phyloP scores from a whole-genome alignment of 768 basidiomycete species.

The Trametes maxima region DNA sequence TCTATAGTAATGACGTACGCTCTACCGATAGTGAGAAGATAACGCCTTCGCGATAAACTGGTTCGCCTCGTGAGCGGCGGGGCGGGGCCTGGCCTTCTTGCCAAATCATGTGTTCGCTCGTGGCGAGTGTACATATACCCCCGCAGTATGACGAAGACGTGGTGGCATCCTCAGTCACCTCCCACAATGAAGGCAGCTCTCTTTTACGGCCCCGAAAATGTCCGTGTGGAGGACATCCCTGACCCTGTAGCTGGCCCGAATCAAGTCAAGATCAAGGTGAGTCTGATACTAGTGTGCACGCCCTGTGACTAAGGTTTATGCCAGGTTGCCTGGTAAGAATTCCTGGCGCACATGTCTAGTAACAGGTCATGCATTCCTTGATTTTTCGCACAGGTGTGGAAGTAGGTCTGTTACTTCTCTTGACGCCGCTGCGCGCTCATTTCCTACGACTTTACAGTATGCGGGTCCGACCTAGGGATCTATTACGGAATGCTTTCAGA shows the following conservation, averaged over 20 bases:
- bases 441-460: slow-evolving; percentile 35
- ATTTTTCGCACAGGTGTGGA: background rate
- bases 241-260: slow-evolving; percentile 39
- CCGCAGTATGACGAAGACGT: too few relatives aligned
- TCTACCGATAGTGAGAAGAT: too few relatives aligned
- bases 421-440: background rate
- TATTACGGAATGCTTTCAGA: slow-evolving; percentile 31
- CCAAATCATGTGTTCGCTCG: too few relatives aligned
- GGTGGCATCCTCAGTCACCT: too few relatives aligned
- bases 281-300: background rate
- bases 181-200: slow-evolving; percentile 46
- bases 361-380: background rate
- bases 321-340: slow-evolving; percentile 17
- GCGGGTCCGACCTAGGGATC: slow-evolving; percentile 46
- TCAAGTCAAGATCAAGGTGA: slow-evolving; percentile 49
- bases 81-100: too few relatives aligned
- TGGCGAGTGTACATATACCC: too few relatives aligned
- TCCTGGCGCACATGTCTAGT: too few relatives aligned
- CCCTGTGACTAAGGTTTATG: background rate
- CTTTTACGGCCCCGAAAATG: slow-evolving; percentile 46
- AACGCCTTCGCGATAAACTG: too few relatives aligned
- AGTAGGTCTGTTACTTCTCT: background rate
- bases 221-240: slow-evolving; percentile 46
- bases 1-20: too few relatives aligned
- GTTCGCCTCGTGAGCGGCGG: too few relatives aligned